Base-by-base conservation (phyloP, 2,329 filamentous ascomycete species). In the Emmonsiellopsis sp. region DNA sequence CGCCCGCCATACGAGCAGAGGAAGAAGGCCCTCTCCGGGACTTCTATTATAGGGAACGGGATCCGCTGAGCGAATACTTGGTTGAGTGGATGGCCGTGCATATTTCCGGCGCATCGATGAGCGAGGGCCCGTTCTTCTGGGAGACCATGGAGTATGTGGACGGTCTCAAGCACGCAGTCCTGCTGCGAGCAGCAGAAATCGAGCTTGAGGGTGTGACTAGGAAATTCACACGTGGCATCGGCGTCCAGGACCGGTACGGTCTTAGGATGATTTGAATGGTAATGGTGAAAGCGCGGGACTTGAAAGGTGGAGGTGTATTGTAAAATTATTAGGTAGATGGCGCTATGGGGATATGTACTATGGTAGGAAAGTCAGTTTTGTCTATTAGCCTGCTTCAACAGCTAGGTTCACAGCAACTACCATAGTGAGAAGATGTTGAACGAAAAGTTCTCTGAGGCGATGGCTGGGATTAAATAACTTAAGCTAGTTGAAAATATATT, bases 21-120 rank as follows among this genome's bases (percentile, higher is more conserved):
- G 21, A 27, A 27, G 21, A 6, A 3, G 39, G 48, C 14, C 21
- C 49, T 8, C 48, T 52, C 8, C 7, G 32, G 11, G 44, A 42
- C 2, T 32, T 36, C 14, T 53, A 50, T 45, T 32, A 21, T 21
- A n/a, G 46, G 13, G 53, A 55, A 53, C 17, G 9, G 13, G 53
- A 55, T 11, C 53, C 53, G 10, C 37, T 55, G 50, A 33, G 50
- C 32, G 50, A 40, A 7, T 53, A 51, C 36, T 42, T 55, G 13
- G 34, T 53, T 42, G 53, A 55, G 7, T 55, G 52, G 39, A 45
- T 55, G 14, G 53, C 45, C 4, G 21, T 13, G 9, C 39, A 45
- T 34, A 31, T 55, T 17, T 32, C 40, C 5, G 43, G 33, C 1
- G 39, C 45, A 9, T 45, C 53, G 3, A 50, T 48, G n/a, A 14